Conservation (phyloP, 352 stramenopile species). For the Saprolegnia diclina region DNA sequence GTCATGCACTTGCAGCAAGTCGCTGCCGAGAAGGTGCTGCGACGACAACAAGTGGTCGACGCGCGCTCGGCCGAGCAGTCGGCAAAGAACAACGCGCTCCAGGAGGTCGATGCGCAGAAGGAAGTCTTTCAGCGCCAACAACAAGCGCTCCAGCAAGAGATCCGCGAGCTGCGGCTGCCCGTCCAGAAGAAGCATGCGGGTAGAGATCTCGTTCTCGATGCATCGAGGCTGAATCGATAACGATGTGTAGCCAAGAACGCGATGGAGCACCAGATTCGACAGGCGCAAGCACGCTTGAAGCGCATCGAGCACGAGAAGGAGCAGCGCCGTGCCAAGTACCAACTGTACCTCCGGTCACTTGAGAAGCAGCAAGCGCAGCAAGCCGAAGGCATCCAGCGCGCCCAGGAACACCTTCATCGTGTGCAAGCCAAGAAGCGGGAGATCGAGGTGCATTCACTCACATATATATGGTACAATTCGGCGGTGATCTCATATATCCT, state of each 20-base stretch:
- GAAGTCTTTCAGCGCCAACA: slow-evolving; percentile 42
- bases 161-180: slow-evolving; percentile 55
- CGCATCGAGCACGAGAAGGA: slow-evolving; percentile 18
- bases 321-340: slow-evolving; percentile 1
- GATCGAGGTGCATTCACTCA: slow-evolving; percentile 5
- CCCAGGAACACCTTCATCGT: not conserved
- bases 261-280: slow-evolving; percentile 38
- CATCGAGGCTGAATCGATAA: not conserved
- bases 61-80: slow-evolving; percentile 46
- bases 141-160: slow-evolving; percentile 49
- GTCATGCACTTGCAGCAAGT: not conserved
- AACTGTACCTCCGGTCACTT: slow-evolving; percentile 15
- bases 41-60: not conserved
- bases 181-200: slow-evolving; percentile 54
- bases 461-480: no score
- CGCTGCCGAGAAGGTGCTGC: not conserved
- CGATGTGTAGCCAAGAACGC: slow-evolving; percentile 44
- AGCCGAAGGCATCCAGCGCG: slow-evolving; percentile 25
- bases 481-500: not conserved
- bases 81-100: slow-evolving; percentile 55
- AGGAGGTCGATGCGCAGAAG: slow-evolving; percentile 43
- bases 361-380: slow-evolving; percentile 43
- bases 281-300: not conserved
- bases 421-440: not conserved
- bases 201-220: not conserved